These are phyloP conservation scores for Pythium scleroteichum DNA, from an alignment of 352 stramenopile genomes.

Conservation along the genomic window DNA sequence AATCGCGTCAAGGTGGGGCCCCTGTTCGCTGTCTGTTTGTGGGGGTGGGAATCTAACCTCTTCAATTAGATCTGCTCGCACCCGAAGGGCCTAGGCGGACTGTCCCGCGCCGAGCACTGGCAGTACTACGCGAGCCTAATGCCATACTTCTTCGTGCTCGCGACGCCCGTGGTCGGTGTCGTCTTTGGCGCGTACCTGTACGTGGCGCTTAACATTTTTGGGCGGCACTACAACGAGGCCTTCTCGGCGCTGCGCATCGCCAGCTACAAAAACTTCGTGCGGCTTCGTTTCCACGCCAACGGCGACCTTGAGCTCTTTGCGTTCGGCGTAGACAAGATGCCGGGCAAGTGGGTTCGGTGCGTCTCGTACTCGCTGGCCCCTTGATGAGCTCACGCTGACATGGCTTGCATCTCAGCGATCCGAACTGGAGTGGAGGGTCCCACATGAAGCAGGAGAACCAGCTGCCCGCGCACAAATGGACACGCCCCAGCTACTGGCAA, in stretches of 20 bases:
- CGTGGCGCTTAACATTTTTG: constrained; percentile 82
- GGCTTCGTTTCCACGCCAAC: constrained; percentile 71
- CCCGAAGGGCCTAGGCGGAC: constrained; percentile 39
- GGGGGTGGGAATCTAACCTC: neutral
- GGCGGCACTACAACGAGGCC: constrained; percentile 89
- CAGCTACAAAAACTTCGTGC: constrained; percentile 91
- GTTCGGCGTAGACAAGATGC: constrained; percentile 91
- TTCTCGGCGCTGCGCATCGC: constrained; percentile 86
- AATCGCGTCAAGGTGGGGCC: constrained; percentile 61
- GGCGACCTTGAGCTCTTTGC: constrained; percentile 82
- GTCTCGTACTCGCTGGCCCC: constrained; percentile 2
- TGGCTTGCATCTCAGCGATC: constrained; percentile 45
- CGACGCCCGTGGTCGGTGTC: constrained; percentile 72
- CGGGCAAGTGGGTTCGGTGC: constrained; percentile 78
- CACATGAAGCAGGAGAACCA: constrained; percentile 55
- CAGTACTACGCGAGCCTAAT: constrained; percentile 85
- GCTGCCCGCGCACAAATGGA: constrained; percentile 74
- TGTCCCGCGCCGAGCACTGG: constrained; percentile 76
- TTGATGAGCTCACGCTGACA: constrained; percentile 10
- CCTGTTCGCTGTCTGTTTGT: neutral
- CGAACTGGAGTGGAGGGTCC: constrained; percentile 69
- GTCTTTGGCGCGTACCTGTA: constrained; percentile 88
- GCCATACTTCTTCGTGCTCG: constrained; percentile 88
- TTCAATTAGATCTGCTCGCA: constrained; percentile 58
- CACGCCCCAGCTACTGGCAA: constrained; percentile 80